Conservation (phyloP, 164 flowering plant genomes). For the Aristolochia contorta region DNA sequence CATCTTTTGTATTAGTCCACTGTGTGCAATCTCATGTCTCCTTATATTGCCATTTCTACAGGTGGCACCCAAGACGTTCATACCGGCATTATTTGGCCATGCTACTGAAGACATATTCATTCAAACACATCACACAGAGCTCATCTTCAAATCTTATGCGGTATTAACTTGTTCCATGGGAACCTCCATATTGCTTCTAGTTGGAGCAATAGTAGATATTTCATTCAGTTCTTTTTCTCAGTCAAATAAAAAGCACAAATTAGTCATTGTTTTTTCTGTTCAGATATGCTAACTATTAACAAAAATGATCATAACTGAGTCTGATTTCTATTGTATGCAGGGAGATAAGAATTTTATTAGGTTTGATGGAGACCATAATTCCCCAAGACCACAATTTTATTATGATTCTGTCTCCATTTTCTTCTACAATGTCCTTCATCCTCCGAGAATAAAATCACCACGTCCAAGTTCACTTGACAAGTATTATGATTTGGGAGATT, state of each 20-base stretch:
- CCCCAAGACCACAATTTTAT: slow-evolving; percentile 83
- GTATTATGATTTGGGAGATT: slow-evolving; percentile 59
- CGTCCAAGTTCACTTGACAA: slow-evolving; percentile 46
- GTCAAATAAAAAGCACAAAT: too few species aligned
- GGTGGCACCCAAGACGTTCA: slow-evolving; percentile 77
- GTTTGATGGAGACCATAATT: slow-evolving; percentile 96
- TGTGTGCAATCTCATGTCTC: background rate
- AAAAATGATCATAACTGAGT: too few species aligned
- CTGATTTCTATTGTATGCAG: slow-evolving; percentile 26
- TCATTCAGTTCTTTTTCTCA: too few species aligned
- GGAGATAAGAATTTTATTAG: slow-evolving; percentile 89
- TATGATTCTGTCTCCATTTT: slow-evolving; percentile 91
- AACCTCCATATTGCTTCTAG: background rate
- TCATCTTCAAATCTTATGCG: slow-evolving; percentile 63
- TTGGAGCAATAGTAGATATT: background rate
- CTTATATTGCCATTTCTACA: slow-evolving; percentile 18
- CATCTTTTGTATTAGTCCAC: background rate
- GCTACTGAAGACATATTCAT: slow-evolving; percentile 75
- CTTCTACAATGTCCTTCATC: slow-evolving; percentile 83
- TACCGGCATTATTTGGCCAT: slow-evolving; percentile 92
- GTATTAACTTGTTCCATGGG: slow-evolving; percentile 25
- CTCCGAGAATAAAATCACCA: slow-evolving; percentile 59
- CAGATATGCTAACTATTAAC: too few species aligned
- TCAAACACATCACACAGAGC: slow-evolving; percentile 84
- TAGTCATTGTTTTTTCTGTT: too few species aligned